Conservation (phyloP, 1,139 yeast genomes). For the Protomyces arabidopsidicola region DNA sequence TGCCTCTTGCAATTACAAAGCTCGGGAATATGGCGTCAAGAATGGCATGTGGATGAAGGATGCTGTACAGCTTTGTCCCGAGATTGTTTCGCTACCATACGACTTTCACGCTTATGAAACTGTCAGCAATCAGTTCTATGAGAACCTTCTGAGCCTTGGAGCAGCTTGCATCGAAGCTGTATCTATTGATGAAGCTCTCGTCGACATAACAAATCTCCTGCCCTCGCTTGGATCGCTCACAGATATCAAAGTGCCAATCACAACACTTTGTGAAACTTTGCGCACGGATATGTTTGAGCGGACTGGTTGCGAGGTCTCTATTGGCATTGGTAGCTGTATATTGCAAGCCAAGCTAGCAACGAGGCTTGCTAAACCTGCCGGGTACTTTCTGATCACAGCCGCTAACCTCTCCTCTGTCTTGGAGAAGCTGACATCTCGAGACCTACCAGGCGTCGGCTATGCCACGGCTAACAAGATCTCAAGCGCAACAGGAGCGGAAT, state of each 20-base stretch:
- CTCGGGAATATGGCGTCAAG: conserved; percentile 63
- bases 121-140: conserved; percentile 55
- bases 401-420: conserved; percentile 44
- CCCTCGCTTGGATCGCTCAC: neutral
- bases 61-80: conserved; percentile 64
- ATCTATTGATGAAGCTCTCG: conserved; percentile 82
- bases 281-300: conserved; percentile 45
- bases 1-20: conserved; percentile 89
- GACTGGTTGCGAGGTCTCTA: conserved; percentile 67
- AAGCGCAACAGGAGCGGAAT: conserved; percentile 35
- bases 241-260: conserved; percentile 30
- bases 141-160: conserved; percentile 40
- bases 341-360: conserved; percentile 75
- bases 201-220: conserved; percentile 53
- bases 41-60: conserved; percentile 78
- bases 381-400: conserved; percentile 44
- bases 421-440: conserved; percentile 46
- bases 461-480: conserved; percentile 49
- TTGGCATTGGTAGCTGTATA: conserved; percentile 70
- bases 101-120: conserved; percentile 70
- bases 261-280: conserved; percentile 43
- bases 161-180: conserved; percentile 73
- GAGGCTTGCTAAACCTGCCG: conserved; percentile 74
- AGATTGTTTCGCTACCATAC: conserved; percentile 58
- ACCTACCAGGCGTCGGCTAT: conserved; percentile 83